phyloP scores from a whole-genome alignment of 805 yeast species.

The Priceomyces fermenticarens region DNA sequence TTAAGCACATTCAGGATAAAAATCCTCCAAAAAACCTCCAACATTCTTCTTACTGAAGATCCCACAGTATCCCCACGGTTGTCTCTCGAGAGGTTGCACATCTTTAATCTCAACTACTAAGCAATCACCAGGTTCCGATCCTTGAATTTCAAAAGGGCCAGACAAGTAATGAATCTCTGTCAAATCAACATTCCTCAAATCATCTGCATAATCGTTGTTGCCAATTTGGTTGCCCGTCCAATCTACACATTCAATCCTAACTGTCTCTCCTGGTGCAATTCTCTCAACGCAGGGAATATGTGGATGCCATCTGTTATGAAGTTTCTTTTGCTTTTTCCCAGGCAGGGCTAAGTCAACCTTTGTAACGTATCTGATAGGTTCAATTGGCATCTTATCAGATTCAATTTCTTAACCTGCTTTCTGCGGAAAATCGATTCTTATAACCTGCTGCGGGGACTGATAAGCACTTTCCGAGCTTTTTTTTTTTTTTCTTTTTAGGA shows the following conservation, averaged over 20 bases:
- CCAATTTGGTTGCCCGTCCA: constrained; percentile 54
- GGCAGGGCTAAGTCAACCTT: constrained; percentile 42
- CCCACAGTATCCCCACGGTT: constrained; percentile 55
- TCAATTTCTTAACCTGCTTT: too few species aligned
- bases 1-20: constrained; percentile 50
- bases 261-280: constrained; percentile 41
- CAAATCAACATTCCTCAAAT: constrained; percentile 43
- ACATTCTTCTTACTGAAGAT: constrained; percentile 48
- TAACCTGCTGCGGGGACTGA: too few species aligned
- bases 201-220: constrained; percentile 48
- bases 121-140: constrained; percentile 47
- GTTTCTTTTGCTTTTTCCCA: constrained; percentile 44
- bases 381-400: not conserved
- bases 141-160: constrained; percentile 46
- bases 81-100: constrained; percentile 50
- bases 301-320: constrained; percentile 56
- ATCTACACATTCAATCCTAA: constrained; percentile 49
- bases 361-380: not conserved
- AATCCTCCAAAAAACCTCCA: constrained; percentile 48
- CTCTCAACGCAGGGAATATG: constrained; percentile 42
- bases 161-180: constrained; percentile 46
- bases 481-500: too few species aligned
- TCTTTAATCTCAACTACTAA: constrained; percentile 49
- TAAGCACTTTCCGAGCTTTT: too few species aligned
- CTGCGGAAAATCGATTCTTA: too few species aligned